phyloP scores from a whole-genome alignment of 768 basidiomycete species.

The Ramaria rubella region DNA sequence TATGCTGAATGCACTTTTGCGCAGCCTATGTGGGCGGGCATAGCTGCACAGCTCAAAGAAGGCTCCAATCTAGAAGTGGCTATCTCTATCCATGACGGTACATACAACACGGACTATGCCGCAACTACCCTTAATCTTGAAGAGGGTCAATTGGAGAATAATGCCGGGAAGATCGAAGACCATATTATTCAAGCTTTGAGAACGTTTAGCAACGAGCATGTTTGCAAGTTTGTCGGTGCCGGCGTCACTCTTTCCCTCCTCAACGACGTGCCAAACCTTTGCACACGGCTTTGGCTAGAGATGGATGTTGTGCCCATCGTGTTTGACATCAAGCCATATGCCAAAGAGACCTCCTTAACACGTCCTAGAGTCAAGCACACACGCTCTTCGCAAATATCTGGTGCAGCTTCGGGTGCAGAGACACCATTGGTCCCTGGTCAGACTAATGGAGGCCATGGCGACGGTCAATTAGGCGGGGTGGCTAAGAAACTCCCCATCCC shows the following conservation, averaged over 20 bases:
- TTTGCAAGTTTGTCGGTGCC: slow-evolving; percentile 82
- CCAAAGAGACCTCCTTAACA: slow-evolving; percentile 64
- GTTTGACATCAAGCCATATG: slow-evolving; percentile 46
- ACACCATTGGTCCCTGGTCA: slow-evolving; percentile 50
- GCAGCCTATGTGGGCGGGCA: slow-evolving; percentile 85
- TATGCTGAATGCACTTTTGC: slow-evolving; percentile 16
- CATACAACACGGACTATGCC: slow-evolving; percentile 75
- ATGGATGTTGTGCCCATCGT: slow-evolving; percentile 80
- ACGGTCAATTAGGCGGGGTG: slow-evolving; percentile 36
- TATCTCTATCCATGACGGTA: slow-evolving; percentile 76
- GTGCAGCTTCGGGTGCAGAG: too few species aligned
- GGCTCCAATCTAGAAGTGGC: slow-evolving; percentile 63
- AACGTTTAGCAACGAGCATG: slow-evolving; percentile 67
- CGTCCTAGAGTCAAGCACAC: slow-evolving; percentile 77
- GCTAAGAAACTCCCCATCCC: slow-evolving; percentile 60
- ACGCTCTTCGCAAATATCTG: slow-evolving; percentile 71
- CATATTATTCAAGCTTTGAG: slow-evolving; percentile 59
- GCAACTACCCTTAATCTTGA: slow-evolving; percentile 50
- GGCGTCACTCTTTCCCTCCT: slow-evolving; percentile 69
- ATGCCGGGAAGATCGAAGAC: slow-evolving; percentile 53
- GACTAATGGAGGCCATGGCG: slow-evolving; percentile 40
- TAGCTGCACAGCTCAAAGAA: slow-evolving; percentile 54
- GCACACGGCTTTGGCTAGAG: slow-evolving; percentile 78
- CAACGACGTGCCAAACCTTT: slow-evolving; percentile 77
- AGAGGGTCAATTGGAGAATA: slow-evolving; percentile 45